A percentile compares a stretch with the other conserved stretches of the same genome.
Evolutionary conservation across 2,329 filamentous ascomycete genomes (phyloP).

Genomic region (Polychaeton citri): DNA sequence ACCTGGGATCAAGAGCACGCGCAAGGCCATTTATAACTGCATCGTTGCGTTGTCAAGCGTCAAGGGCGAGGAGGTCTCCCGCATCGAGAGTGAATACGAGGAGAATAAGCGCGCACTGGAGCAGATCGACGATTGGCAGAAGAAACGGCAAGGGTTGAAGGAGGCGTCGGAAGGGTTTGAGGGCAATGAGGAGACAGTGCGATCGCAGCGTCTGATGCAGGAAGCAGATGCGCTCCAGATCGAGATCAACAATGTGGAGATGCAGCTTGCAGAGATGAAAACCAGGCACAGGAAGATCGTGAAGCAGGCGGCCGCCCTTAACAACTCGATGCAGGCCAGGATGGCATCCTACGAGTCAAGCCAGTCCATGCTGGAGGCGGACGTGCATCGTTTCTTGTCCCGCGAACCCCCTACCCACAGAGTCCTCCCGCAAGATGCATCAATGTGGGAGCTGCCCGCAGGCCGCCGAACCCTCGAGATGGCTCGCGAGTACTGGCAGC

Average conservation of each 20-base stretch:
- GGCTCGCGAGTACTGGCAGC: conserved; percentile 58
- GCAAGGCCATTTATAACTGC: conserved; percentile 49
- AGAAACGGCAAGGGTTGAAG: conserved; percentile 42
- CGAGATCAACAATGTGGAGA: conserved; percentile 54
- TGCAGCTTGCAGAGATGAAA: conserved; percentile 48
- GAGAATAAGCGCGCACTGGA: conserved; percentile 45
- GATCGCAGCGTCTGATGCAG: conserved; percentile 37
- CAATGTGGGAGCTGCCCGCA: conserved; percentile 40
- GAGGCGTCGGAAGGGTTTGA: conserved; percentile 44
- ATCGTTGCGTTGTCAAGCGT: conserved; percentile 52
- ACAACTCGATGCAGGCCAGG: conserved; percentile 55
- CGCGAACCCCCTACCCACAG: conserved; percentile 6
- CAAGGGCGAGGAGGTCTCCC: conserved; percentile 54
- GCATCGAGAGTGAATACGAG: conserved; percentile 44
- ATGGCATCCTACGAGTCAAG: conserved; percentile 58
- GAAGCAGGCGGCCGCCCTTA: conserved; percentile 47
- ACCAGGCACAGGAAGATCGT: conserved; percentile 46
- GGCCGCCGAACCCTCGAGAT: conserved; percentile 56
- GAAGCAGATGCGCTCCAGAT: conserved; percentile 42
- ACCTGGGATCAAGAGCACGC: conserved; percentile 46
- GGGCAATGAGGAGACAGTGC: conserved; percentile 42
- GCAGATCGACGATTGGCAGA: conserved; percentile 45
- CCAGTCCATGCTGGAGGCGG: conserved; percentile 50
- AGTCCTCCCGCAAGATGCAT: conserved; percentile 5
- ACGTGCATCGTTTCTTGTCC: conserved; percentile 45